These are phyloP conservation scores for Fusarium sp. DNA, from an alignment of 2,329 filamentous ascomycete species.

Conservation along the genomic window DNA sequence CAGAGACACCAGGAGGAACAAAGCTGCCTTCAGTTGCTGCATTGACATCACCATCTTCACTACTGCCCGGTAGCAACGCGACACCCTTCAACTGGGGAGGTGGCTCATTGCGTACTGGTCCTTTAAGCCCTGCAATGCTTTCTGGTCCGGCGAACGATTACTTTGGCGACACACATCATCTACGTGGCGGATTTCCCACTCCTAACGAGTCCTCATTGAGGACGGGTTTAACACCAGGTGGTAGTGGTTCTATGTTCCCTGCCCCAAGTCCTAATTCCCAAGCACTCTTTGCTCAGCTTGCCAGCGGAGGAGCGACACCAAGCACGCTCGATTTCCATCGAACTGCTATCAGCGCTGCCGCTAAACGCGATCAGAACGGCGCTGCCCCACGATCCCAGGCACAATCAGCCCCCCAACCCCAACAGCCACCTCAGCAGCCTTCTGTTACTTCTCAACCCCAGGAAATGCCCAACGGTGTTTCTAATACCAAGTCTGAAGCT, in stretches of 20 bases:
- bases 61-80: slow-evolving; percentile 78
- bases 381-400: slow-evolving; percentile 44
- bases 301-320: slow-evolving; percentile 86
- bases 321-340: slow-evolving; percentile 94
- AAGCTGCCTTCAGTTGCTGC: slow-evolving; percentile 91
- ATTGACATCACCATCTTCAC: slow-evolving; percentile 88
- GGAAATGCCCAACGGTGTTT: slow-evolving; percentile 58
- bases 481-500: slow-evolving; percentile 59
- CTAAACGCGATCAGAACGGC: slow-evolving; percentile 66
- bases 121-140: slow-evolving; percentile 96
- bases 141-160: slow-evolving; percentile 88
- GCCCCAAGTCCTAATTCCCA: slow-evolving; percentile 88
- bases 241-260: slow-evolving; percentile 97
- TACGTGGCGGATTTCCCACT: slow-evolving; percentile 88
- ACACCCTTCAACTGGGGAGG: slow-evolving; percentile 83
- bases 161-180: slow-evolving; percentile 81
- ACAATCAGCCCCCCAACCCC: slow-evolving; percentile 53
- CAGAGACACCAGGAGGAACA: slow-evolving; percentile 84
- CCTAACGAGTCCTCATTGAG: slow-evolving; percentile 96
- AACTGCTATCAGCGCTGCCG: slow-evolving; percentile 84
- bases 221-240: slow-evolving; percentile 91
- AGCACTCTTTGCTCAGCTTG: slow-evolving; percentile 81
- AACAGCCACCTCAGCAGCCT: slow-evolving; percentile 32
- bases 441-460: slow-evolving; percentile 66
- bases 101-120: slow-evolving; percentile 89